phyloP scores from a whole-genome alignment of 768 basidiomycete genomes.

The Amanita exitialis region DNA sequence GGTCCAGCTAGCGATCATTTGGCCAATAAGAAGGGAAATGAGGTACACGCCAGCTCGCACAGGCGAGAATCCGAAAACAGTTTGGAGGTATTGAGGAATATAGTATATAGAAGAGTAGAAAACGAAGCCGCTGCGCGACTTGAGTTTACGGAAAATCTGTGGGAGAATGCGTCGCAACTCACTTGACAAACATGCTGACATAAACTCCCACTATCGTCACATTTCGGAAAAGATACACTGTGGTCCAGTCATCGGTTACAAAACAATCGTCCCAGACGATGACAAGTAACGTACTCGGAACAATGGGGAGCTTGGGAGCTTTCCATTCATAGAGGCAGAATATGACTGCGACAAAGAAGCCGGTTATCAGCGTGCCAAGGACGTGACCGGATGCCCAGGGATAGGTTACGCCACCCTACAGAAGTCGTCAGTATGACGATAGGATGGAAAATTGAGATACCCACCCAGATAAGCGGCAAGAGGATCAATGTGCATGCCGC shows the following conservation, averaged over 20 bases:
- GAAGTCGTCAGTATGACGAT: background rate
- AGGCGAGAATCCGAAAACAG: conserved; percentile 53
- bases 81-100: conserved; percentile 69
- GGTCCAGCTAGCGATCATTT: conserved; percentile 47
- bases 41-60: conserved; percentile 50
- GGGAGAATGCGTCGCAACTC: conserved; percentile 9
- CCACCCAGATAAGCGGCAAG: conserved; percentile 64
- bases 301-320: conserved; percentile 57
- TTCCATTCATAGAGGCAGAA: conserved; percentile 73
- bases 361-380: conserved; percentile 46
- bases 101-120: conserved; percentile 62
- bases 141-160: too few relatives aligned
- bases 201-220: conserved; percentile 59
- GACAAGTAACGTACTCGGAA: conserved; percentile 41
- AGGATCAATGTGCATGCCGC: conserved; percentile 53
- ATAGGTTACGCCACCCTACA: conserved; percentile 61
- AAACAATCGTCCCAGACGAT: background rate
- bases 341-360: conserved; percentile 37
- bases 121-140: conserved; percentile 36
- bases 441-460: conserved; percentile 9
- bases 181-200: conserved; percentile 62
- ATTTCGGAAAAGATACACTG: conserved; percentile 67
- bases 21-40: conserved; percentile 59
- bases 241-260: background rate
- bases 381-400: conserved; percentile 64